Base-by-base conservation (phyloP, 768 basidiomycete genomes). In the Tulasnella sp. region DNA sequence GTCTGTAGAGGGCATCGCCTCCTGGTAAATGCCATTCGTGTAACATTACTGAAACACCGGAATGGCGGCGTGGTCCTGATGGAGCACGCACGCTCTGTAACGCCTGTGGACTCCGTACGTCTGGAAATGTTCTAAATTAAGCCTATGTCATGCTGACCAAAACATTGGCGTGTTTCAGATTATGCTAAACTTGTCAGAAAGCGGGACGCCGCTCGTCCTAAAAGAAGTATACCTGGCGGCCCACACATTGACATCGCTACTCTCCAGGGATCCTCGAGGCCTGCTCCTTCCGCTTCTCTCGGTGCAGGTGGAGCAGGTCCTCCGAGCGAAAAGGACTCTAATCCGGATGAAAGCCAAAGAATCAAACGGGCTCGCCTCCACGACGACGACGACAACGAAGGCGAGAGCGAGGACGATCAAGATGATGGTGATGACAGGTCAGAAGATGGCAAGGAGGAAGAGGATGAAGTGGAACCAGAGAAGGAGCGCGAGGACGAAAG, bases 21-120 rank as follows among this genome's bases (percentile, higher is more conserved):
- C 54, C 54, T 43, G 54, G 54, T 20, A 40, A 55, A 35, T 55
- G 54, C 20, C 33, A 41, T 43, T 54, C 51, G 6, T 66, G 65
- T 43, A 58, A 59, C 19, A 61, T 62, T 15, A 65, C 62, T 1
- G 65, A 65, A 47, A 66, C 65, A 16, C 65, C 65, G 7, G 65
- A 66, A 56, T 66, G 65, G 65, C 57, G 65, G 35, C 58, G 64
- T 45, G 65, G 65, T 22, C 65, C 65, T 9, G 57, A 65, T 56
- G 65, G 65, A 9, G 65, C 65, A 8, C 58, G 65, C 43, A 66
- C 65, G 7, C 50, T 66, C 42, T 66, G 65, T 46, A 65, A 65
- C 55, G 65, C 65, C 49, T 66, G 65, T 56, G 65, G 54, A 12
- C 41, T 55, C 12, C 54, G 54, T 55, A 44, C 13, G 54, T 34